Base-by-base conservation (phyloP, 352 stramenopile genomes). In the Phytophthora pistaciae region DNA sequence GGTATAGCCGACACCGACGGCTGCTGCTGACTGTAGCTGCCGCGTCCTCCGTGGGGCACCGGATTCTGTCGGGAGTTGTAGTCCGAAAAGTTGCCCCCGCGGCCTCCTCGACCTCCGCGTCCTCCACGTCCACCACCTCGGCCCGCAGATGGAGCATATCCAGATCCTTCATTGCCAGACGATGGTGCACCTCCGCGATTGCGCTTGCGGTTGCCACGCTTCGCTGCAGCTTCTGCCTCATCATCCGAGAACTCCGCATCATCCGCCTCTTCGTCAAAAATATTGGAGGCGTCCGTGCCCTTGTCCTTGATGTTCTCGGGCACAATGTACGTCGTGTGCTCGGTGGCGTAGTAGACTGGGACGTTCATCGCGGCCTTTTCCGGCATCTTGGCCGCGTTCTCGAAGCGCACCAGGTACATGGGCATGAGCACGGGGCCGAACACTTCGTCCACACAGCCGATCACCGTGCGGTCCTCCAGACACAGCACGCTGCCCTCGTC, bases 331-430 rank as follows among this genome's bases (percentile, higher is more conserved):
- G 84, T 94, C 52, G 85, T 88, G 75, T 95, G 85, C 42, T 96
- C 79, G 0, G 88, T 95, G 11, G 85, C 85, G 60, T 81, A 94
- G 69, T 82, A 95, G 8, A 96, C 85, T 2, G 66, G 53, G 16
- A 69, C 71, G 59, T 84, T 79, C 14, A 88, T 55, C 11, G 66
- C 49, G 0, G 82, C 85, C 46, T 80, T 74, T 18, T 70, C 49
- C 0, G 90, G 85, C 31, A 96, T 95, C 68, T 95, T 92, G 18
- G 77, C 76, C 0, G 78, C 82, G 8, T 63, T 82, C 40, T 91
- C 81, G 66, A 93, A 96, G 14, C 90, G 90, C 42, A 96, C 75
- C n/a, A 95, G 71, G 64, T 96, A 96, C 83, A 96, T 91, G 9
- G 90, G 90, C 88, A 94, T 91, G 33, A 92, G 66, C 56, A 96